Evolutionary conservation across 2,329 filamentous ascomycete species (phyloP), one percentile per base, ranked within the genome.

Genomic region (Hypoxylon sp.): DNA sequence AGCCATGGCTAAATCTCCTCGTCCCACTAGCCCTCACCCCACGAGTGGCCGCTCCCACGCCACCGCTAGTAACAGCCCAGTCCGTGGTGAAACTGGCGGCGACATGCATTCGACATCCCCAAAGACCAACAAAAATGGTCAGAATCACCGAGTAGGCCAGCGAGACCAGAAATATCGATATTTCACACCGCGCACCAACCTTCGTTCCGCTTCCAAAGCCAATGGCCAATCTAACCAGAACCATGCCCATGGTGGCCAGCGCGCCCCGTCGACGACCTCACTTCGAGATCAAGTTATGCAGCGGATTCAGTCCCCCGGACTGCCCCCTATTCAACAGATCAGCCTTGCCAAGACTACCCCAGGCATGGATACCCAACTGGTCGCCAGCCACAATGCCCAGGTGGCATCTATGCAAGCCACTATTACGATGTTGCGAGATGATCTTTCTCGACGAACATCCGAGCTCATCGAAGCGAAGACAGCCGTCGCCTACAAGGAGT

Each of bases 391-490:
- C 1, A 46, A 44, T 15, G 26, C 20, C 7, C 17, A 56, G 30
- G 4, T 64, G 43, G 51, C 52, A 2, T 48, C 52, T 17, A 22
- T 60, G 34, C 44, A 47, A 17, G 62, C 57, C 2, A 61, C 49
- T 3, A 13, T 61, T 10, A 11, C 19, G 4, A 53, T 44, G 11
- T 10, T 61, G 43, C 2, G 56, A 4, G 49, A 47, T 2, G 57
- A 64, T 26, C 19, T 64, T 2, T 26, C 43, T 15, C 62, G 53
- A 13, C 53, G 50, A 19, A 57, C 19, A 15, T 8, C 13, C 10
- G 57, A 64, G 17, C 41, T 62, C 1, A 54, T 62, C 13, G 17
- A 62, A 43, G 56, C 50, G 7, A 62, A 20, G 17, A 49, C 54
- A 2, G 37, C 41, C 39, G 11, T 62, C 10, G 41, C 41, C 5